Base-by-base conservation (phyloP, 768 basidiomycete species). In the Podaxis sp. region DNA sequence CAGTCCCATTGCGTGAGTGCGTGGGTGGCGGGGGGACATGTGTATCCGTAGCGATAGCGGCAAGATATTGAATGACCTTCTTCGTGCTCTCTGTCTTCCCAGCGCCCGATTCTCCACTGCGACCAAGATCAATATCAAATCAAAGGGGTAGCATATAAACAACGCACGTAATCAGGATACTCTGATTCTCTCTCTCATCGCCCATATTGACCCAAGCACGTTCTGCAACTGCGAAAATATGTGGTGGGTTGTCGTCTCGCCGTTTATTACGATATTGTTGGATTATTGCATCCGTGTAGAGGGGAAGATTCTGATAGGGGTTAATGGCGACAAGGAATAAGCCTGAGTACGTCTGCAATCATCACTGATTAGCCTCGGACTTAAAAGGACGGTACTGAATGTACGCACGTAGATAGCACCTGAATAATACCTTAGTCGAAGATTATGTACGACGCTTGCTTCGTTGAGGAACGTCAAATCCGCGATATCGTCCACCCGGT, bases 81-180 rank as follows among this genome's bases (percentile, higher is more conserved):
- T 99, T 98, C 13, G 91, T 92, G 75, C 96, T 98, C 71, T 98
- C 97, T 1, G 97, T 99, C 80, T 98, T 99, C 47, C 97, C 97
- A 3, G 97, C 97, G 37, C 97, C 97, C 6, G 97, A 98, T 79
- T 99, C 97, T 46, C 97, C 97, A 7, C 95, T 97, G 66, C 0
- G 32, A 21, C 36, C 16, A 50, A 47, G n/a, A 53, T 36, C 5
- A 28, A 46, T 70, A 9, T 64, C 61, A 50, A 32, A 56, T 46
- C 62, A 46, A 54, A 7, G 37, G 13, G 25, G 51, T n/a, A 25
- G 9, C 21, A 40, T 16, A 57, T 16, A 57, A 38, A 54, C 16
- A 16, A 81, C 93, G 25, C 74, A 96, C 92, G 97, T 99, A 74
- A 99, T 98, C 32, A 99, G 82, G 60, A 99, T 95, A 70, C 94